Base-by-base conservation (phyloP, 129 eudicot genomes). In the Dittrichia graveolens region DNA sequence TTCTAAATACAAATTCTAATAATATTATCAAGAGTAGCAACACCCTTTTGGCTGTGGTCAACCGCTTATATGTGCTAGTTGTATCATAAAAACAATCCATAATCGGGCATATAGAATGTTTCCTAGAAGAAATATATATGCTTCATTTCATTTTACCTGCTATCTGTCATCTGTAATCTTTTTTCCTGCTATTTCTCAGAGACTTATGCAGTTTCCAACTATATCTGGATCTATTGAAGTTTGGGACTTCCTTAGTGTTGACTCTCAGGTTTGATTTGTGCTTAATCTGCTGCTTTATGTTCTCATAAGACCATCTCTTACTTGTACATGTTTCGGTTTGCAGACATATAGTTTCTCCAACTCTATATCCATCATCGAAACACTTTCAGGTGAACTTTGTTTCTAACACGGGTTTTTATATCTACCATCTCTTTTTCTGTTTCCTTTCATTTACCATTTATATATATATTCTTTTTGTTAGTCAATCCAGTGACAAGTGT, bases 221-320 rank as follows among this genome's bases (percentile, higher is more conserved):
- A 71, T 90, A 78, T 86, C 99, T 44, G 88, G 88, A 75, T 90
- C 96, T n/a, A 95, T 95, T 69, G 99, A 95, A 88, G 97, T 95
- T 67, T 95, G 99, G 99, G 99, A 95, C 79, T 95, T 95, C 67
- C 96, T 95, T 71, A 95, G 97, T 78, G 97, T 95, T 59, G 99
- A 95, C 86, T 95, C 99, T 61, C 99, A 95, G 99, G 99, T 90
- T 72, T 68, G 81, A 71, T 58, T 42, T 63, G 44, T 72, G 37
- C 60, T 68, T 62, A 12, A 19, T 83, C 37, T 70, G 6, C 59
- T 61, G 35, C 35, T 74, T 56, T 66, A 37, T 62, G 49, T 66
- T 14, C 41, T 54, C 45, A 19, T 43, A 31, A 44, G 60, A 10
- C 9, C 59, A 62, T 74, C 68, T 76, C 61, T 77, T 49, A 74